Base-by-base conservation (phyloP, 2,329 filamentous ascomycete species). In the Cladophialophora psammophila region DNA sequence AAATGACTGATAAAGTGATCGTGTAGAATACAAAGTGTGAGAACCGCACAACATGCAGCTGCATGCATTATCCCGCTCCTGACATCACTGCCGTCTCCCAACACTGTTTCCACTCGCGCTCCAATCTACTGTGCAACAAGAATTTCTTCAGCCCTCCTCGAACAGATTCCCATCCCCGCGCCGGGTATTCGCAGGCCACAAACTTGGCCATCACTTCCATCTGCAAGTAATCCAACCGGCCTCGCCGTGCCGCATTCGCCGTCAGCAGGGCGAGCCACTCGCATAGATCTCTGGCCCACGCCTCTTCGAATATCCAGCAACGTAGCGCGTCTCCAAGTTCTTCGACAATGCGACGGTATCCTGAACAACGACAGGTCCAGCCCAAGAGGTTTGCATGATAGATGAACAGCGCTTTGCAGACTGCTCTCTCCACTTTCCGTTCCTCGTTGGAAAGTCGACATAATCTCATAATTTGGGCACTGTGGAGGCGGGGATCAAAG, bases 301-400 rank as follows among this genome's bases (percentile, higher is more conserved):
- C 5, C 34, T 65, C 48, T 20, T 50, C 20, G 10, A 58, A 57
- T 10, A 52, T 32, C 26, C 60, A 57, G 12, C 38, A 45, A 12
- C 54, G 63, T 8, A 69, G 20, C 2, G 50, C 58, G 18, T 63
- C 59, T 6, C 54, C 62, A n/a, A 69, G 62, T 36, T 69, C 68
- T 26, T 52, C 40, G 18, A 67, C 58, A 34, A 65, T 40, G 8
- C 55, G 57, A 26, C 55, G 65, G 18, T 67, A 67, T 13, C 65
- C 68, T 3, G 68, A 67, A 48, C 68, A 69, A n/a, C 65, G 64
- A 59, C 65, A 67, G 12, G 65, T 63, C 65, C 68, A 69, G 31
- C 60, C 56, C 54, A 69, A 20, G 7, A 69, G 45, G 34, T 69
- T 65, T 26, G 68, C 68, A 50, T 69, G 50, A 31, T 60, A 69